Percentiles rank a stretch among this genome's conserved stretches.
phyloP scores from a whole-genome alignment of 2,329 filamentous ascomycete species.

The Raffaelea albimanens region DNA sequence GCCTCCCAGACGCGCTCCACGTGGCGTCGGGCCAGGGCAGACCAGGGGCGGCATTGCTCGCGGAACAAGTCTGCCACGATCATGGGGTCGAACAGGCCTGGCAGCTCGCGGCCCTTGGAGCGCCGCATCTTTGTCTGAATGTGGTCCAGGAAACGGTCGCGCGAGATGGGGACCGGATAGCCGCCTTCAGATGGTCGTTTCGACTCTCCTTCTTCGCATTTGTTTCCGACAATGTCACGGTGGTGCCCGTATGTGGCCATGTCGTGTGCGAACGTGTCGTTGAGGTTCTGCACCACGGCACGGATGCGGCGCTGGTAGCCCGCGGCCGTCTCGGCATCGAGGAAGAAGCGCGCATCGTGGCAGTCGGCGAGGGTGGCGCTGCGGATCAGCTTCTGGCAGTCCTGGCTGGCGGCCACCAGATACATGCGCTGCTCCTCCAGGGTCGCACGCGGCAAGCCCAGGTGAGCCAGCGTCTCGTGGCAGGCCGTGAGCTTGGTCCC shows the following conservation, averaged over 20 bases:
- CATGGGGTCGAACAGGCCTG: slow-evolving; percentile 23
- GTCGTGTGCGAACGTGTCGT: slow-evolving; percentile 32
- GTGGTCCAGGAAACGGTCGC: slow-evolving; percentile 8
- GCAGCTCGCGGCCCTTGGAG: slow-evolving; percentile 22
- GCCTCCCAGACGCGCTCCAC: slow-evolving; percentile 11
- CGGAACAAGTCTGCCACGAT: slow-evolving; percentile 22
- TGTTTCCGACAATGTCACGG: too few relatives aligned
- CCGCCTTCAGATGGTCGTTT: neutral
- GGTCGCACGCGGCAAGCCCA: neutral
- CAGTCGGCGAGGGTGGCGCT: slow-evolving; percentile 19
- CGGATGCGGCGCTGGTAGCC: slow-evolving; percentile 37
- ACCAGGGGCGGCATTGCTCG: slow-evolving; percentile 22
- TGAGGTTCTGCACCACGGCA: slow-evolving; percentile 41
- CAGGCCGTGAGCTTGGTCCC: slow-evolving; percentile 1
- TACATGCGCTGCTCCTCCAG: slow-evolving; percentile 16
- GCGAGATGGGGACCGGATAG: neutral
- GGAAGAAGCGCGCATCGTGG: slow-evolving; percentile 13
- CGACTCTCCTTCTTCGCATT: neutral
- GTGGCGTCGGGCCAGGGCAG: slow-evolving; percentile 10
- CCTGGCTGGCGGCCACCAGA: slow-evolving; percentile 17
- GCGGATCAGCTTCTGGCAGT: slow-evolving; percentile 15
- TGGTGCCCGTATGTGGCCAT: slow-evolving; percentile 28
- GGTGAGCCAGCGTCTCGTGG: neutral
- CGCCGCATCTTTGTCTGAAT: slow-evolving; percentile 18
- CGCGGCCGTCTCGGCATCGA: slow-evolving; percentile 7